phyloP scores from a whole-genome alignment of 2,329 filamentous ascomycete genomes.

The Raffaelea albimanens region DNA sequence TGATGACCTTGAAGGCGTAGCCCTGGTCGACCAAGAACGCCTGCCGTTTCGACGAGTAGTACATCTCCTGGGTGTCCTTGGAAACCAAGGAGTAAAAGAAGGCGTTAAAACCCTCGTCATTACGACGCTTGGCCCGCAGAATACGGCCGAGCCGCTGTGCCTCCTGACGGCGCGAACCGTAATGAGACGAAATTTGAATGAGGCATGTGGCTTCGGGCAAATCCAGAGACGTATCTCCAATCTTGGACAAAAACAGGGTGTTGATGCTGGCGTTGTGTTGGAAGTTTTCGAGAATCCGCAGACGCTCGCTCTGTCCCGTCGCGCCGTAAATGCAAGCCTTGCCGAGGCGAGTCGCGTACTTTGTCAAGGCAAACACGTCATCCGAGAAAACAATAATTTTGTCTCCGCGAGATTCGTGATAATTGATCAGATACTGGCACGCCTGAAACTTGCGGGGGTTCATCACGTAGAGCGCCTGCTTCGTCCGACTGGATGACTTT shows the following conservation, averaged over 20 bases:
- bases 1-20: conserved; percentile 98
- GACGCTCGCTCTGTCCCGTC: conserved; percentile 76
- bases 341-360: conserved; percentile 72
- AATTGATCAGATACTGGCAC: conserved; percentile 96
- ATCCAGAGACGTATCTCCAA: conserved; percentile 96
- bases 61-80: conserved; percentile 97
- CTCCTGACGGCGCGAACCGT: conserved; percentile 92
- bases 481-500: conserved; percentile 15
- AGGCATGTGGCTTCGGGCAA: conserved; percentile 92
- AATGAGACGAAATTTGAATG: conserved; percentile 96
- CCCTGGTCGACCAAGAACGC: conserved; percentile 97
- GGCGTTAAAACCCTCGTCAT: conserved; percentile 97
- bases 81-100: conserved; percentile 98
- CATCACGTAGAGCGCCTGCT: conserved; percentile 73
- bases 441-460: conserved; percentile 96
- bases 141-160: conserved; percentile 90
- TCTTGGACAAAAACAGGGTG: conserved; percentile 93
- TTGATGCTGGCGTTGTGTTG: conserved; percentile 85
- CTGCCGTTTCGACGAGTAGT: conserved; percentile 90
- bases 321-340: conserved; percentile 90
- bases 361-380: conserved; percentile 85
- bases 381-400: conserved; percentile 99
- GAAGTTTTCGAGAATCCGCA: conserved; percentile 85
- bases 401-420: conserved; percentile 87
- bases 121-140: conserved; percentile 85